phyloP scores from a whole-genome alignment of 352 stramenopile species.

The Phytopythium oedochilum region DNA sequence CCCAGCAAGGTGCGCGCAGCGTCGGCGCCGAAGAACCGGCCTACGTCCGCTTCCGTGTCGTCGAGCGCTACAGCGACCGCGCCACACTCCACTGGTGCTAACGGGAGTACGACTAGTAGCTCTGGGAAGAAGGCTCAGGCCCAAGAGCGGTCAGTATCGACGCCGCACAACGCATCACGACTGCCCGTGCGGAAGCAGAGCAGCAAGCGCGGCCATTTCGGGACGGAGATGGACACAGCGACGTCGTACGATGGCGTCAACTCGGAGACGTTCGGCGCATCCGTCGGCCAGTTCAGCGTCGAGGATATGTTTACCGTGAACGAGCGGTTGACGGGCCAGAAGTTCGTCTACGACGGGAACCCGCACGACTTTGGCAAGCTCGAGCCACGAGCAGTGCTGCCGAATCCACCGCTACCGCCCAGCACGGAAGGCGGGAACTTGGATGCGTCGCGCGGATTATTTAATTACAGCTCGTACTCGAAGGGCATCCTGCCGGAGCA shows the following conservation, averaged over 20 bases:
- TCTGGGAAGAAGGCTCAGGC: slow-evolving; percentile 8
- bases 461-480: slow-evolving; percentile 42
- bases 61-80: slow-evolving; percentile 31
- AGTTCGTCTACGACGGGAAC: slow-evolving; percentile 95
- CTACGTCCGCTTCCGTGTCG: slow-evolving; percentile 23
- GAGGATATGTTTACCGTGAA: slow-evolving; percentile 96
- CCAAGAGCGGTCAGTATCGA: slow-evolving; percentile 67
- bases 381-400: neutral
- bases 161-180: slow-evolving; percentile 48
- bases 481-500: slow-evolving; percentile 37
- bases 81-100: neutral
- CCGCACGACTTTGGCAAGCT: slow-evolving; percentile 91
- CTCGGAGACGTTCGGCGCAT: slow-evolving; percentile 80
- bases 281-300: slow-evolving; percentile 79
- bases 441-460: slow-evolving; percentile 28
- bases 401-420: neutral
- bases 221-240: slow-evolving; percentile 71
- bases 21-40: slow-evolving; percentile 75
- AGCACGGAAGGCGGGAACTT: neutral
- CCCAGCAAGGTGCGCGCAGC: slow-evolving; percentile 47
- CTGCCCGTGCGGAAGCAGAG: slow-evolving; percentile 23
- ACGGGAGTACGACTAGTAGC: slow-evolving; percentile 29
- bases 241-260: slow-evolving; percentile 88
- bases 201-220: slow-evolving; percentile 65
- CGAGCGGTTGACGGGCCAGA: slow-evolving; percentile 87